A percentile compares a stretch with the other conserved stretches of the same genome.
Conservation (phyloP, 805 yeast genomes). For the Lipomyces anomalus region DNA sequence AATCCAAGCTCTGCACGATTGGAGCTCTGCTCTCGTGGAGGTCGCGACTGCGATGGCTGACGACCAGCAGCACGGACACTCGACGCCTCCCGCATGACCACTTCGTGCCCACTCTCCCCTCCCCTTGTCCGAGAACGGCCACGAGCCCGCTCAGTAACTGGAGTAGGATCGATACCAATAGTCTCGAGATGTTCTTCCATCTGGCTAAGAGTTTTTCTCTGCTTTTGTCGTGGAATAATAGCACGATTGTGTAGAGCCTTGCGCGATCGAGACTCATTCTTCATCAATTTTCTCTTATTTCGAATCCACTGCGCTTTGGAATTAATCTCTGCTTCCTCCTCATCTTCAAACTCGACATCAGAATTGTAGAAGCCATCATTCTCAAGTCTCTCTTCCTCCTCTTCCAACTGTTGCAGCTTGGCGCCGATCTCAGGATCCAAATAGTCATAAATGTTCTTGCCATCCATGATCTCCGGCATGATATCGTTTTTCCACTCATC, state of each 20-base stretch:
- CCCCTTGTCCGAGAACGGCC: conserved; percentile 29
- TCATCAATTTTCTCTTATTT: conserved; percentile 90
- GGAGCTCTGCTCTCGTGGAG: conserved; percentile 33
- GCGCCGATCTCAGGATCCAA: conserved; percentile 92
- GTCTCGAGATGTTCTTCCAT: conserved; percentile 87
- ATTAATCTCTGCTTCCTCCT: conserved; percentile 60
- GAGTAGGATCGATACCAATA: conserved; percentile 79
- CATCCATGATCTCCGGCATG: conserved; percentile 95
- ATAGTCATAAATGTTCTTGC: conserved; percentile 95
- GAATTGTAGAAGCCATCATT: conserved; percentile 93
- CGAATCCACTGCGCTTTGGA: conserved; percentile 95
- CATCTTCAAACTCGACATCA: conserved; percentile 62
- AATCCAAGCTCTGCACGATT: conserved; percentile 69
- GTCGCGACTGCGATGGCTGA: conserved; percentile 31
- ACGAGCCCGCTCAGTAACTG: conserved; percentile 50
- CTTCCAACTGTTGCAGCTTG: conserved; percentile 90
- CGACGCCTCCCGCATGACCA: conserved; percentile 52
- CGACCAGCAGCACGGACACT: conserved; percentile 32
- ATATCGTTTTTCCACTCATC: conserved; percentile 97
- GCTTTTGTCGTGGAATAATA: conserved; percentile 83
- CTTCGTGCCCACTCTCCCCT: conserved; percentile 66
- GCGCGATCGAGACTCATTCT: conserved; percentile 77
- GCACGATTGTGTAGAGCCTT: conserved; percentile 79
- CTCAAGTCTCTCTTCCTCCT: conserved; percentile 92
- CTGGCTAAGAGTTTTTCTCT: conserved; percentile 54